Conservation (phyloP, 352 stramenopile genomes). For the Pythium aphanidermatum region DNA sequence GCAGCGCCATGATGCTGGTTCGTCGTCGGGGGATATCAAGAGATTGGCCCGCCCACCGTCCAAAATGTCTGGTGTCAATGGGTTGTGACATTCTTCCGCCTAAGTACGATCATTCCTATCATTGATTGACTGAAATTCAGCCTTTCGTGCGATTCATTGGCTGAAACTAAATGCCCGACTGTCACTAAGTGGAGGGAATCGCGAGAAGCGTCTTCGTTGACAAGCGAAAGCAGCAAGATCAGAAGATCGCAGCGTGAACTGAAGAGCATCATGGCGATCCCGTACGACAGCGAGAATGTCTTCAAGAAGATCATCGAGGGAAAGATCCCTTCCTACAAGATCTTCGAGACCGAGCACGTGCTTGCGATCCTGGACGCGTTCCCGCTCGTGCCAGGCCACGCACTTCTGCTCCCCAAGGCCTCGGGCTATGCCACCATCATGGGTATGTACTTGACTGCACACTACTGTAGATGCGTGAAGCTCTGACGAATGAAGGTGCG, state of each 20-base stretch:
- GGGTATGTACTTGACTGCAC: too few relatives aligned
- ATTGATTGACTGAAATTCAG: background rate
- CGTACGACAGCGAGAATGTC: slow-evolving; percentile 72
- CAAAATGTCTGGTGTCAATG: slow-evolving; percentile 19
- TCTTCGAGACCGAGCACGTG: slow-evolving; percentile 85
- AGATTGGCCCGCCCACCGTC: background rate
- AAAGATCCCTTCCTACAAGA: slow-evolving; percentile 68
- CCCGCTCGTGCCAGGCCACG: slow-evolving; percentile 53
- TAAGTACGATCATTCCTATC: background rate
- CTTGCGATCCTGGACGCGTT: slow-evolving; percentile 81
- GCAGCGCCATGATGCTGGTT: slow-evolving; percentile 19
- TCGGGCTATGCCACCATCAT: slow-evolving; percentile 55
- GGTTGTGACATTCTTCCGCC: slow-evolving; percentile 18
- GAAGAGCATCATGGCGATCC: slow-evolving; percentile 21
- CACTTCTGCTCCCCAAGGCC: slow-evolving; percentile 70
- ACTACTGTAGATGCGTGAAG: too few relatives aligned
- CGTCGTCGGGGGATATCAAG: too few relatives aligned
- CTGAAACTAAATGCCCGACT: background rate
- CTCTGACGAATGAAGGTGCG: too few relatives aligned
- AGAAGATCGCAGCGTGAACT: too few relatives aligned
- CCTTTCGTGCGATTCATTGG: slow-evolving; percentile 3
- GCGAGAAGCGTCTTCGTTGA: too few relatives aligned
- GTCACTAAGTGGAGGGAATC: slow-evolving; percentile 2
- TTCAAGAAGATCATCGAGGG: slow-evolving; percentile 83
- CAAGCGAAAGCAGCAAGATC: too few relatives aligned